Evolutionary conservation across 352 stramenopile species (phyloP).

Genomic region (Phytopythium chamaehyphon): DNA sequence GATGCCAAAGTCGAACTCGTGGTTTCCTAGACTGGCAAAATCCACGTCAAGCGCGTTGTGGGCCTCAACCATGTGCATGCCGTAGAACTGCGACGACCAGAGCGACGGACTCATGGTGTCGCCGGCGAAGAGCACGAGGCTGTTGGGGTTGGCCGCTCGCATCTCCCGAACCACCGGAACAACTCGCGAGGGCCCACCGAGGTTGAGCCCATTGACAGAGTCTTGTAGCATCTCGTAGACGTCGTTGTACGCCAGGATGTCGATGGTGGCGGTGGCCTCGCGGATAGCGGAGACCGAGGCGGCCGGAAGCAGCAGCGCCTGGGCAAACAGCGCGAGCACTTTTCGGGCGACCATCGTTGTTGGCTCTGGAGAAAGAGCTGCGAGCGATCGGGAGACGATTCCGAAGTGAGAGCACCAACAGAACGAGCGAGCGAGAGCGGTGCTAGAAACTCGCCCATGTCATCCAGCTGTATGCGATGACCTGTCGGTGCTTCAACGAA

Average conservation of each 20-base stretch:
- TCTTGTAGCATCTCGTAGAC: conserved; percentile 79
- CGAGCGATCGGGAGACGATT: too few species aligned
- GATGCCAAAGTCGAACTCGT: conserved; percentile 80
- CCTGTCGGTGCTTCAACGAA: too few species aligned
- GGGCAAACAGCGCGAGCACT: not conserved
- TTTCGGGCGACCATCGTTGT: too few species aligned
- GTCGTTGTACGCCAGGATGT: conserved; percentile 74
- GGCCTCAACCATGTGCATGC: conserved; percentile 74
- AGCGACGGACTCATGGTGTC: conserved; percentile 83
- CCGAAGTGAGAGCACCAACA: too few species aligned
- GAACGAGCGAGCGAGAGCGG: too few species aligned
- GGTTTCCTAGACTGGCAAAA: conserved; percentile 71
- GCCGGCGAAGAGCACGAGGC: conserved; percentile 69
- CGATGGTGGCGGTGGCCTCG: conserved; percentile 39
- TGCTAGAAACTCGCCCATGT: too few species aligned
- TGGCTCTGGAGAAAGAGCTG: too few species aligned
- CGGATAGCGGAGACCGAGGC: conserved; percentile 11
- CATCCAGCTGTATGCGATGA: too few species aligned
- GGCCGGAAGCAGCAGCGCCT: not conserved
- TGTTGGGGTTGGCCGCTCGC: conserved; percentile 52
- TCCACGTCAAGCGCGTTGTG: conserved; percentile 75
- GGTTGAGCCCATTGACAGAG: conserved; percentile 52
- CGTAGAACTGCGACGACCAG: conserved; percentile 76
- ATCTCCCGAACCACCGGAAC: conserved; percentile 62
- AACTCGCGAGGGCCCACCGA: conserved; percentile 70